phyloP scores from a whole-genome alignment of 768 basidiomycete genomes.

The Mycena latifolia region DNA sequence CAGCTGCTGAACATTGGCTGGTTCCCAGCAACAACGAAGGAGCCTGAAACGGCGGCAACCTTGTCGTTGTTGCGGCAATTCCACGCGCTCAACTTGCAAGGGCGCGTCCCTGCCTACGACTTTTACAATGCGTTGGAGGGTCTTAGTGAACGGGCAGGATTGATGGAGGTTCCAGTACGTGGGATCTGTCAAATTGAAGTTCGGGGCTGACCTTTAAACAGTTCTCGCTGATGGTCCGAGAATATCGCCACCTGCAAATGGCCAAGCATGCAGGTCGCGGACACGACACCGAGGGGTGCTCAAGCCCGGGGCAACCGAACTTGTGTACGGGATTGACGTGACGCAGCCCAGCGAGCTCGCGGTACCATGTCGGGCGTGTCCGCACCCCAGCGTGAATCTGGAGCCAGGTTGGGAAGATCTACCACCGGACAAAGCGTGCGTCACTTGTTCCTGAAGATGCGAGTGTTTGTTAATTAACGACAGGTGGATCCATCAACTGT shows the following conservation, averaged over 20 bases:
- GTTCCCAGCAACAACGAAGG: not conserved
- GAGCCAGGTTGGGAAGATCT: not conserved
- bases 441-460: not conserved
- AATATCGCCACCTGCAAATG: slow-evolving; percentile 4
- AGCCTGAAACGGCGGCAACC: slow-evolving; percentile 28
- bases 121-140: slow-evolving; percentile 37
- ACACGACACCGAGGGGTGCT: not conserved
- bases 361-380: slow-evolving; percentile 27
- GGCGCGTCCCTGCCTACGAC: slow-evolving; percentile 33
- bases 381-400: slow-evolving; percentile 26
- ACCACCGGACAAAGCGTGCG: slow-evolving; percentile 9
- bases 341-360: slow-evolving; percentile 15
- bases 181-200: too few species aligned
- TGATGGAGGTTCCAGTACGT: not conserved
- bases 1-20: slow-evolving; percentile 2
- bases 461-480: too few species aligned
- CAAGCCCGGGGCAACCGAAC: not conserved
- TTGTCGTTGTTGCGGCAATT: slow-evolving; percentile 35
- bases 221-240: not conserved
- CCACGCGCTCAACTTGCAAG: slow-evolving; percentile 37
- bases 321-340: slow-evolving; percentile 1
- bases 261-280: slow-evolving; percentile 19
- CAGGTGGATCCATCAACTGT: slow-evolving; percentile 24
- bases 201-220: too few species aligned
- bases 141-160: not conserved